Percentiles rank a stretch among this genome's conserved stretches.
Conservation (phyloP, 2,329 filamentous ascomycete genomes). For the Scleromitrula shiraiana region DNA sequence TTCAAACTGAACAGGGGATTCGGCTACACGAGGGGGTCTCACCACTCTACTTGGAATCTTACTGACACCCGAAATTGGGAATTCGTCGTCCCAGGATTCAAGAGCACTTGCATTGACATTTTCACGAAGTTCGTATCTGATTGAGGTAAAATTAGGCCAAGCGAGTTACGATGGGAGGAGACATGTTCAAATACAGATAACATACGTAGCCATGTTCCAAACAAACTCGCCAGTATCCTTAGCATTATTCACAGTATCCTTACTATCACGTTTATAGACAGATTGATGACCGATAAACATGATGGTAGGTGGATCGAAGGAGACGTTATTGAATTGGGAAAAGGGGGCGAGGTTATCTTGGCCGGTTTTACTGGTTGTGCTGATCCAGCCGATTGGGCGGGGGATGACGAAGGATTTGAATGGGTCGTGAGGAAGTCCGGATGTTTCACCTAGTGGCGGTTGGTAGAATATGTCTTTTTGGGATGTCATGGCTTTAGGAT, state of each 20-base stretch:
- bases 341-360: slow-evolving; percentile 13
- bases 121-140: background rate
- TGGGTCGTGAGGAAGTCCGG: slow-evolving; percentile 10
- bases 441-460: slow-evolving; percentile 9
- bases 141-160: background rate
- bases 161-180: no score
- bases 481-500: background rate
- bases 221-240: slow-evolving; percentile 15
- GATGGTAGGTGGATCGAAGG: slow-evolving; percentile 14
- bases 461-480: slow-evolving; percentile 10
- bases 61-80: slow-evolving; percentile 2
- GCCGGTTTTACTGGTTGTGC: slow-evolving; percentile 9
- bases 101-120: background rate
- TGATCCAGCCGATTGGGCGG: slow-evolving; percentile 2
- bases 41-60: slow-evolving; percentile 11
- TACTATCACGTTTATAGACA: slow-evolving; percentile 5
- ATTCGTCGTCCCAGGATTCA: slow-evolving; percentile 5
- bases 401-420: slow-evolving; percentile 12
- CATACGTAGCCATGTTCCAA: slow-evolving; percentile 18
- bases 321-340: slow-evolving; percentile 15
- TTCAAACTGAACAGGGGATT: slow-evolving; percentile 15
- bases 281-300: slow-evolving; percentile 14
- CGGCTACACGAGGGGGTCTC: slow-evolving; percentile 12
- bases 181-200: background rate
- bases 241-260: slow-evolving; percentile 14